These are phyloP conservation scores for Botryobasidium botryosum DNA, from an alignment of 768 basidiomycete genomes.

Conservation along the genomic window DNA sequence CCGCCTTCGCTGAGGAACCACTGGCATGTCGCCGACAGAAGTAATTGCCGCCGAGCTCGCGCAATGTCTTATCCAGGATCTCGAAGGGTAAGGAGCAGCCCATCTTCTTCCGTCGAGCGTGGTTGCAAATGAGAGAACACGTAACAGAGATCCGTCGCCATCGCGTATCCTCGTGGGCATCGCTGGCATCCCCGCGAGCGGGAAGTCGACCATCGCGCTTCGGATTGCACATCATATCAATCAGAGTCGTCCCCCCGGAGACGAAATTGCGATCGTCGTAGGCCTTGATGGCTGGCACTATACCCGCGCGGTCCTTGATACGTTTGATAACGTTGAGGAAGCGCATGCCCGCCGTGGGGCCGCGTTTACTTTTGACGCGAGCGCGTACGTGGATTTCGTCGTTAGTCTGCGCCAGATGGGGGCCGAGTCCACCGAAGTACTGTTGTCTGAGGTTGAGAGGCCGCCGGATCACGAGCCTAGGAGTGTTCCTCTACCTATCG, in stretches of 20 bases:
- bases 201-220: constrained; percentile 64
- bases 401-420: constrained; percentile 32
- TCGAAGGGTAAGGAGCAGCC: constrained; percentile 14
- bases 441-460: not conserved
- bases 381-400: constrained; percentile 54
- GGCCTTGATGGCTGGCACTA: constrained; percentile 90
- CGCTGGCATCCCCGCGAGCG: constrained; percentile 68
- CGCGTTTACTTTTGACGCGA: constrained; percentile 82
- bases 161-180: constrained; percentile 52
- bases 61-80: constrained; percentile 21
- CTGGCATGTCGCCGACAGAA: too few species aligned
- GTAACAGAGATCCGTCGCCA: not conserved
- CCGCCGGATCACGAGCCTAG: not conserved
- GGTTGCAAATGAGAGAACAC: not conserved
- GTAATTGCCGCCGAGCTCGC: constrained; percentile 26
- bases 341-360: constrained; percentile 69
- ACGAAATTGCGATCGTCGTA: constrained; percentile 40
- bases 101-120: not conserved
- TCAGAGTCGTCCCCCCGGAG: constrained; percentile 18
- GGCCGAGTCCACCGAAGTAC: constrained; percentile 1
- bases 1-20: too few species aligned
- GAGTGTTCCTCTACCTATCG: too few species aligned
- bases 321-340: constrained; percentile 53
- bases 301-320: constrained; percentile 58
- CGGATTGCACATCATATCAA: constrained; percentile 41